Conservation (phyloP, 441 rosid genomes). For the Erodium trifolium region DNA sequence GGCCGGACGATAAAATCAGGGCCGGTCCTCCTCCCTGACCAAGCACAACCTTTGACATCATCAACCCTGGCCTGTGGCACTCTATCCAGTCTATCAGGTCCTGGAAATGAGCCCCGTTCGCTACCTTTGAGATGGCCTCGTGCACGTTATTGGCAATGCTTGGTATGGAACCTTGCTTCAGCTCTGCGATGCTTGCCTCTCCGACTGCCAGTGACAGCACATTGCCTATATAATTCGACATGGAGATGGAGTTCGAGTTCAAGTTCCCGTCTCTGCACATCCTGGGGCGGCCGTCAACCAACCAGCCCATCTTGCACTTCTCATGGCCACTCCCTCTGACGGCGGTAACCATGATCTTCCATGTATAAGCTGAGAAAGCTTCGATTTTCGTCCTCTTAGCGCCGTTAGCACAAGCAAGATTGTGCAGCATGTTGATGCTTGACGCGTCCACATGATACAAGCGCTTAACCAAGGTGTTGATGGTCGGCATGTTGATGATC, state of each 20-base stretch:
- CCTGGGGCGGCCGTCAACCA: slow-evolving; percentile 65
- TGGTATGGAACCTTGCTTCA: slow-evolving; percentile 42
- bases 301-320: slow-evolving; percentile 82
- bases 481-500: slow-evolving; percentile 42
- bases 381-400: slow-evolving; percentile 58
- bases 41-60: slow-evolving; percentile 51
- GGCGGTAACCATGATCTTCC: slow-evolving; percentile 60
- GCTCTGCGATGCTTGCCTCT: slow-evolving; percentile 42
- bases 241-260: slow-evolving; percentile 9
- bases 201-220: slow-evolving; percentile 57
- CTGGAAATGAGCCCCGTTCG: slow-evolving; percentile 54
- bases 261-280: slow-evolving; percentile 12
- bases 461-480: slow-evolving; percentile 47
- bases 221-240: slow-evolving; percentile 66
- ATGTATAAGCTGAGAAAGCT: slow-evolving; percentile 75
- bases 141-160: slow-evolving; percentile 53
- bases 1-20: slow-evolving; percentile 63
- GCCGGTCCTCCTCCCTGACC: slow-evolving; percentile 80
- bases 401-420: slow-evolving; percentile 39
- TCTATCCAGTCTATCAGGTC: slow-evolving; percentile 83
- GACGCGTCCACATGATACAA: slow-evolving; percentile 54
- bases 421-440: slow-evolving; percentile 44
- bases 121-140: slow-evolving; percentile 41
- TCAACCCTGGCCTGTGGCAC: slow-evolving; percentile 77
- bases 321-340: slow-evolving; percentile 30